Base-by-base conservation (phyloP, 257 asterid species). In the Lavandula angustifolia region DNA sequence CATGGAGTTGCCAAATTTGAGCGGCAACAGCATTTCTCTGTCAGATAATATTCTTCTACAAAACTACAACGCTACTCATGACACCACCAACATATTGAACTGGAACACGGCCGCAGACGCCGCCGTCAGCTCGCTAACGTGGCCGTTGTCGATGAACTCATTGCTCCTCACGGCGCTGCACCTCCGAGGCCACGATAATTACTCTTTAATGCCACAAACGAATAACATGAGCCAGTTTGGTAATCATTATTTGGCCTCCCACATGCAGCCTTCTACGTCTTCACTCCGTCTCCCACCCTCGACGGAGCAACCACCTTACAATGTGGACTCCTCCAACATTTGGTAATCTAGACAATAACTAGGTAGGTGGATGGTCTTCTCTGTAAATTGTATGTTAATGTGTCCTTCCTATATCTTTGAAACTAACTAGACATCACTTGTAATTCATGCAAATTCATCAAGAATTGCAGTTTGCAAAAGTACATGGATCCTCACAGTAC, bases 151-250 rank as follows among this genome's bases (percentile, higher is more conserved):
- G 14, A 75, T 87, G 68, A 91, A 75, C 50, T 83, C 92, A 7
- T 66, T 82, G 73, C 91, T 89, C 13, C 79, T 84, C 47, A 81
- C 92, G 16, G 95, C 96, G 13, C 68, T 87, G 60, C 97, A 87
- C 54, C 88, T 87, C 52, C 72, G 95, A 29, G 77, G 57, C 17
- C 51, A 32, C 29, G 54, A 65, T n/a, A 69, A 78, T 56, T 65
- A 81, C 44, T 66, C 78, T 40, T 55, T 73, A 4, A 40, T 76
- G 75, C 73, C 70, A 27, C 79, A 61, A 60, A 58, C 38, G 17
- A 61, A 43, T 50, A 12, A 33, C 3, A 35, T 6, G 14, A 44
- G 77, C 35, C 81, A 64, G 22, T 69, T 71, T 33, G 87, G 80
- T 5, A 72, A 66, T 60, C 80, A 78, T 63, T 73, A 76, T 64